Conservation (phyloP, 257 asterid genomes). For the Penstemon eatonii region DNA sequence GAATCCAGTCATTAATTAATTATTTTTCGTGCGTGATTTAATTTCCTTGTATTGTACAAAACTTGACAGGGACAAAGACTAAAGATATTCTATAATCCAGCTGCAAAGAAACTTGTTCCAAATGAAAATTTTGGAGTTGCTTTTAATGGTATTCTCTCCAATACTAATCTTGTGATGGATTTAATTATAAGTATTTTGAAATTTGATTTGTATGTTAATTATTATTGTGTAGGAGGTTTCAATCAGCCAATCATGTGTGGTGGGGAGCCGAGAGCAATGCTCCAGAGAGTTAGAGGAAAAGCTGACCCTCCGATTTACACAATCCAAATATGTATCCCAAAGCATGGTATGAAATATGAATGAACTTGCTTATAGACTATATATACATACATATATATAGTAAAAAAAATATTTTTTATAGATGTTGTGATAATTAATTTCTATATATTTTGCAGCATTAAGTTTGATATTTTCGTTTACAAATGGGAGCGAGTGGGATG, state of each 20-base stretch:
- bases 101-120: conserved; percentile 56
- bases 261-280: conserved; percentile 90
- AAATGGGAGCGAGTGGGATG: conserved; percentile 84
- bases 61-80: conserved; percentile 66
- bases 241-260: conserved; percentile 98
- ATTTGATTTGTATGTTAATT: background rate
- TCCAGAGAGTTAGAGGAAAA: conserved; percentile 65
- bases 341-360: conserved; percentile 55
- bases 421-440: background rate
- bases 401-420: too few relatives aligned
- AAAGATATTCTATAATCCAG: conserved; percentile 80
- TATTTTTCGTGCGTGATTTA: background rate
- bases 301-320: conserved; percentile 77
- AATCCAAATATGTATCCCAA: conserved; percentile 82
- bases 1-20: background rate
- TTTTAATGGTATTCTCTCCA: conserved; percentile 59
- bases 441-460: conserved; percentile 51
- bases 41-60: background rate
- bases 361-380: background rate
- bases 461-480: conserved; percentile 89
- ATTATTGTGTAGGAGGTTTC: conserved; percentile 59
- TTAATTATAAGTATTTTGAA: background rate
- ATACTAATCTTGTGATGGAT: background rate
- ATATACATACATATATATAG: background rate
- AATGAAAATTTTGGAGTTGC: conserved; percentile 72